phyloP scores from a whole-genome alignment of 208 protist genomes.

The Trypanosoma lewisi region DNA sequence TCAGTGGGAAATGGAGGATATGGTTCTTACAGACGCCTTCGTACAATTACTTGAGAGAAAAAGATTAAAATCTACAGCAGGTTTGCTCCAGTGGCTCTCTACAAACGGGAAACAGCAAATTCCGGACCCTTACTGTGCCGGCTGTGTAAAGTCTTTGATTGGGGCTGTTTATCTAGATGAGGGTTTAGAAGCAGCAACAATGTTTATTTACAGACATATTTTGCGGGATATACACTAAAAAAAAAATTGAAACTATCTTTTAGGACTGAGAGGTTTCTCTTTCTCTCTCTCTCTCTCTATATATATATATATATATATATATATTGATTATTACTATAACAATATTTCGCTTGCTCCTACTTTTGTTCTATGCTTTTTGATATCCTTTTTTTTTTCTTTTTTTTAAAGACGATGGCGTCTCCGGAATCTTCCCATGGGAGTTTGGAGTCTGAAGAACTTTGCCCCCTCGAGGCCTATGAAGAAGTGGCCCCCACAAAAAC shows the following conservation, averaged over 20 bases:
- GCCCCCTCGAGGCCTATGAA: constrained; percentile 53
- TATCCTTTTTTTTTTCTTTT: constrained; percentile 7
- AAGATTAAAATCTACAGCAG: constrained; percentile 44
- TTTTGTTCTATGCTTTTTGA: constrained; percentile 19
- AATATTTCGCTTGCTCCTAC: constrained; percentile 10
- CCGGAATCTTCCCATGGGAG: not conserved
- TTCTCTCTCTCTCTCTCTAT: constrained; percentile 6
- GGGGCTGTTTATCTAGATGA: constrained; percentile 72
- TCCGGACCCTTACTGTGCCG: constrained; percentile 70
- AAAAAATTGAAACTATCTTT: too few relatives aligned
- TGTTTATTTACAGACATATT: constrained; percentile 57
- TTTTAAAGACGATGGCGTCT: constrained; percentile 5
- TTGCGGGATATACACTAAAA: constrained; percentile 37
- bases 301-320: not conserved
- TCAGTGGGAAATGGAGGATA: constrained; percentile 76
- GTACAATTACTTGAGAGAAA: constrained; percentile 58
- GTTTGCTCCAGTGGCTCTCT: constrained; percentile 58
- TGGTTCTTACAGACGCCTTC: constrained; percentile 83
- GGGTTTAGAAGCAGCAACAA: constrained; percentile 40
- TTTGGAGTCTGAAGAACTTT: constrained; percentile 25
- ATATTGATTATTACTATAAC: not conserved
- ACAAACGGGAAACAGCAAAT: constrained; percentile 35
- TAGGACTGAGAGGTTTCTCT: too few relatives aligned
- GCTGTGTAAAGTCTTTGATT: constrained; percentile 70
- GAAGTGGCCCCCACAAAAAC: constrained; percentile 61